These are phyloP conservation scores for Knufia fluminis DNA, from an alignment of 2,329 filamentous ascomycete species.

Conservation along the genomic window DNA sequence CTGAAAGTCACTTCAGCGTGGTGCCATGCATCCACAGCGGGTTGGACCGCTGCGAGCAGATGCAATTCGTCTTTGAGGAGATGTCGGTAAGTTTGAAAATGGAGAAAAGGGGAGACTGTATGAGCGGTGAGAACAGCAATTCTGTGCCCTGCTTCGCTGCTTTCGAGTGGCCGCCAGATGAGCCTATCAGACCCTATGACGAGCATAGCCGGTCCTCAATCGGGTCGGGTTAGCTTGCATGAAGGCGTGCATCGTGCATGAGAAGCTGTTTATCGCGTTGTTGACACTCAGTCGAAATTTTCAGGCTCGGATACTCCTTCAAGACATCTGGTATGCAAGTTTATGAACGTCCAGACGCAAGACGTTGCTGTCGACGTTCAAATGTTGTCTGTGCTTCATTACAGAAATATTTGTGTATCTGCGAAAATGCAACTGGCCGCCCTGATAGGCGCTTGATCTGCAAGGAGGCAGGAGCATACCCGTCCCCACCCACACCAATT, in stretches of 20 bases:
- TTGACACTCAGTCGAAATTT: conserved; percentile 5
- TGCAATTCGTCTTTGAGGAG: conserved; percentile 8
- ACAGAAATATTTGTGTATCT: background rate
- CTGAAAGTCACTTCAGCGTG: background rate
- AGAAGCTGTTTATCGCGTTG: conserved; percentile 4
- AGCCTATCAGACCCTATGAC: conserved; percentile 1
- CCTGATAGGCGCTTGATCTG: background rate
- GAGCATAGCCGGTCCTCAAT: conserved; percentile 1
- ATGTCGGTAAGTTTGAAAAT: background rate
- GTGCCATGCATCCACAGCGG: conserved; percentile 9
- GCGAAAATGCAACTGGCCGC: background rate
- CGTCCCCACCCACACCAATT: conserved; percentile 1
- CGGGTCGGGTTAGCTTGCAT: conserved; percentile 8
- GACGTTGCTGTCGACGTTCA: conserved; percentile 4
- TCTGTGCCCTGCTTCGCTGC: conserved; percentile 8
- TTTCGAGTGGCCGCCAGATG: background rate
- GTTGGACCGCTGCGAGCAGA: conserved; percentile 7
- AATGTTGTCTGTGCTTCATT: conserved; percentile 7
- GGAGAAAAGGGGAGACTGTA: conserved; percentile 1
- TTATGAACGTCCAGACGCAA: background rate
- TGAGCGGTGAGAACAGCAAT: conserved; percentile 10
- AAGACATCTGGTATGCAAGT: background rate
- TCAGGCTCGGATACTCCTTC: conserved; percentile 5
- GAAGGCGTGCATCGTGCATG: conserved; percentile 10
- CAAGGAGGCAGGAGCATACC: background rate